Conservation (phyloP, 352 stramenopile genomes). For the Pythium vanterpoolii region DNA sequence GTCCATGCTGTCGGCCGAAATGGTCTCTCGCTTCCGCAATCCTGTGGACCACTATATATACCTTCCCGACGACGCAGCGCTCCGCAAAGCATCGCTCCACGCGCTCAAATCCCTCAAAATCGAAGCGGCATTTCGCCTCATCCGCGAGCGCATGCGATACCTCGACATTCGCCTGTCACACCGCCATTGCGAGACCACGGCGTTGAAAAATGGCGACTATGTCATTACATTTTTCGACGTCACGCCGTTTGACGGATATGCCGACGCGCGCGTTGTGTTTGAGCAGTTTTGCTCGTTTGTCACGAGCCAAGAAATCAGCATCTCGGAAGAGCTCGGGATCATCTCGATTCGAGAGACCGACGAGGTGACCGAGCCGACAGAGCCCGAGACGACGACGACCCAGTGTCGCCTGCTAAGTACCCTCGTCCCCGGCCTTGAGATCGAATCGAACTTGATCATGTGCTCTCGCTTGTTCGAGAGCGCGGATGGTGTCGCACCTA, state of each 20-base stretch:
- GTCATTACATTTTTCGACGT: constrained; percentile 7
- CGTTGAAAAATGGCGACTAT: neutral
- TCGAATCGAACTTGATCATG: constrained; percentile 14
- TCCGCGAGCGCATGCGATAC: constrained; percentile 7
- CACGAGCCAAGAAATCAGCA: constrained; percentile 16
- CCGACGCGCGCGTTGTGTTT: constrained; percentile 16
- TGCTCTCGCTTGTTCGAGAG: constrained; percentile 1
- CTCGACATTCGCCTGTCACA: neutral
- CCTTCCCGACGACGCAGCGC: neutral
- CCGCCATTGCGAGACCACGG: constrained; percentile 3
- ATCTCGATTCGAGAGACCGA: constrained; percentile 22
- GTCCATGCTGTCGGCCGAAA: constrained; percentile 1
- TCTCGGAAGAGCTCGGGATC: constrained; percentile 16
- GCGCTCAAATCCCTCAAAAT: neutral
- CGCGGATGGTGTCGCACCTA: neutral
- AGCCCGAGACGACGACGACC: neutral
- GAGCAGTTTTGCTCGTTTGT: constrained; percentile 14
- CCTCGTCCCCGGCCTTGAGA: constrained; percentile 1
- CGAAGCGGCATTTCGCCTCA: neutral
- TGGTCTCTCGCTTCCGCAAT: neutral
- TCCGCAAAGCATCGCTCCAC: neutral
- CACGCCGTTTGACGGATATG: constrained; percentile 7
- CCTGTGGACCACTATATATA: neutral
- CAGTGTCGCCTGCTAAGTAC: constrained; percentile 9
- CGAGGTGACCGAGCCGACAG: no score